phyloP scores from a whole-genome alignment of 2,329 filamentous ascomycete species.

The Knufia fluminis region DNA sequence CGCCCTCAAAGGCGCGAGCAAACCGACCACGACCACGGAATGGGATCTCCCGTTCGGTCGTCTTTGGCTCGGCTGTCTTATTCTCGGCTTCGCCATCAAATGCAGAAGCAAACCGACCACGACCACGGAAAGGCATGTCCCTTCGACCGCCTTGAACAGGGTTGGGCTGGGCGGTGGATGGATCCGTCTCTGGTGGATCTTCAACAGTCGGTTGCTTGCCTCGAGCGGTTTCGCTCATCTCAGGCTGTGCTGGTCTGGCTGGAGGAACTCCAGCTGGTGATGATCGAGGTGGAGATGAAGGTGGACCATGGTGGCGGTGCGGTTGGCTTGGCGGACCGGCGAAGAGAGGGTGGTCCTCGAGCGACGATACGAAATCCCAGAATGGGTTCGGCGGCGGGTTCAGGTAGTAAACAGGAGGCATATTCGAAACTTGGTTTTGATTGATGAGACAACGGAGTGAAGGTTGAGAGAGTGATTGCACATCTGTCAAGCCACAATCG shows the following conservation, averaged over 20 bases:
- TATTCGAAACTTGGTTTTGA: constrained; percentile 25
- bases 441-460: background rate
- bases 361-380: constrained; percentile 46
- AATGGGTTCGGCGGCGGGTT: constrained; percentile 35
- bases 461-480: background rate
- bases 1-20: constrained; percentile 14
- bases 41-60: constrained; percentile 8
- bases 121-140: constrained; percentile 18
- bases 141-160: too few species aligned
- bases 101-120: constrained; percentile 17
- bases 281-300: constrained; percentile 30
- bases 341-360: constrained; percentile 43
- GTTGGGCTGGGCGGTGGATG: constrained; percentile 16
- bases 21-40: constrained; percentile 22
- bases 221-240: constrained; percentile 15
- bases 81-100: constrained; percentile 12
- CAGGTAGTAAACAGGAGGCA: constrained; percentile 46
- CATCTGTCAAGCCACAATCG: constrained; percentile 7
- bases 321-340: constrained; percentile 25
- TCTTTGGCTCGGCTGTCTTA: constrained; percentile 1
- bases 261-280: background rate
- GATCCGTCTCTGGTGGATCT: constrained; percentile 21
- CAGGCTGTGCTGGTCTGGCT: constrained; percentile 4
- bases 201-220: constrained; percentile 19
- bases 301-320: constrained; percentile 28